Evolutionary conservation across 192 early-diverging fungal genomes (phyloP), one percentile per base, ranked within the genome.

Genomic region (Haplosporangium gracile): DNA sequence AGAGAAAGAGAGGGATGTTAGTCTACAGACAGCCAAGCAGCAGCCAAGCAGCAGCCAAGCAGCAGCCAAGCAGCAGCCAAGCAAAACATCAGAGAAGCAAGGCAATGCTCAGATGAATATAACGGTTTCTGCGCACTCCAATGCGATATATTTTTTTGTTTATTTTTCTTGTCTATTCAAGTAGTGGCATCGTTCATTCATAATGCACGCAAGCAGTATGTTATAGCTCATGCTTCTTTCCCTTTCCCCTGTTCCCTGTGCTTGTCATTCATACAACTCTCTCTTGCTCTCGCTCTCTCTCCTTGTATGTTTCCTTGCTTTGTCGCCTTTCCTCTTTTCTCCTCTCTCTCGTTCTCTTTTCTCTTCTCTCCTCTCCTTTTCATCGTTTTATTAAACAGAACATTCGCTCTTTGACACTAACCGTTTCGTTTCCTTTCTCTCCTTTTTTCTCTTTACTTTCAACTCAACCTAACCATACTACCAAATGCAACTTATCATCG

Each of bases 261-360:
- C 70, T 68, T 77, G 42, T 42, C 75, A 42, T 77, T 77, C 76
- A 77, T 32, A 47, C 40, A 70, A 57, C 60, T 72, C 51, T 72
- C 34, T 70, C 77, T 78, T 20, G 53, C 34, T 40, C 39, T 51
- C 68, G 9, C 18, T 24, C 39, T 36, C 29, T 43, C 13, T 36
- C 24, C 51, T 26, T 78, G 20, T 53, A 22, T 77, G 13, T 26
- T 22, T 68, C 65, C 29, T 68, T 36, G 65, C 34, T 68, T 26
- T 68, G 29, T 36, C 65, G 13, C 65, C 34, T 34, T 34, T 68
- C 20, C 16, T 36, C 29, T 29, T 70, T 36, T 65, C 63, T n/a
- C 63, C 5, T 65, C 34, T 70, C 68, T 39, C 36, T 16, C 24
- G 5, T 69, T 65, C 18, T 70, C 68, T 39, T 13, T 16, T 39